Base-by-base conservation (phyloP, 768 basidiomycete species). In the Agrocybe chaxingu region DNA sequence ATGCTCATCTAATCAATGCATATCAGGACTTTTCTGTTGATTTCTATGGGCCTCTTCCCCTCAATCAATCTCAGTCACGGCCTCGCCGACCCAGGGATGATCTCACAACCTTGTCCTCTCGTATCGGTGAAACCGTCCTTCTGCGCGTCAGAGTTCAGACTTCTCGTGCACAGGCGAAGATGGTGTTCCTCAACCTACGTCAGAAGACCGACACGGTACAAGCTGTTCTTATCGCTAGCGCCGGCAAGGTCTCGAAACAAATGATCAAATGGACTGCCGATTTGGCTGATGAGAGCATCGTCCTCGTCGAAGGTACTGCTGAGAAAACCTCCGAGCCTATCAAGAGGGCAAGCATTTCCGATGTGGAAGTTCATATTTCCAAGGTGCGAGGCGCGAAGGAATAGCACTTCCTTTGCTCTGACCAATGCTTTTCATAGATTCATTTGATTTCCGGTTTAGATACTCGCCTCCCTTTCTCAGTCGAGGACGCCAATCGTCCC, bases 201-300 rank as follows among this genome's bases (percentile, higher is more conserved):
- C 96, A 99, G 67, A 81, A 89, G 58, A 85, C 79, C 10, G 78
- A 87, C 62, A 78, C 95, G 48, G 84, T 99, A 7, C 96, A 98
- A 66, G 94, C 89, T 33, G 72, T 98, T 36, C 73, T 96, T 53
- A 69, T 75, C 42, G 81, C 89, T 18, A 72, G 86, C 8, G 79
- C 83, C 8, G 87, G 82, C 41, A 84, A 81, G 61, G 78, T 98
- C 24, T 95, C 92, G 54, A 98, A 95, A 70, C 94, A 96, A 66
- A 99, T 99, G 97, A 82, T 93, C 35, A 97, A 93, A 70, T 98
- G 89, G 88, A 81, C 86, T 12, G 84, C 84, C 13, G 64, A 80
- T 19, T 70, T 98, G 44, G 74, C 85, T 24, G 80, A 81, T 60
- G 97, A 99, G 73, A 90, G 87, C 51, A 94, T 99, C 61, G 87